Evolutionary conservation across 139 green algal genomes (phyloP), one percentile per base, ranked within the genome.

Genomic region (Tetradesmus obliquus): DNA sequence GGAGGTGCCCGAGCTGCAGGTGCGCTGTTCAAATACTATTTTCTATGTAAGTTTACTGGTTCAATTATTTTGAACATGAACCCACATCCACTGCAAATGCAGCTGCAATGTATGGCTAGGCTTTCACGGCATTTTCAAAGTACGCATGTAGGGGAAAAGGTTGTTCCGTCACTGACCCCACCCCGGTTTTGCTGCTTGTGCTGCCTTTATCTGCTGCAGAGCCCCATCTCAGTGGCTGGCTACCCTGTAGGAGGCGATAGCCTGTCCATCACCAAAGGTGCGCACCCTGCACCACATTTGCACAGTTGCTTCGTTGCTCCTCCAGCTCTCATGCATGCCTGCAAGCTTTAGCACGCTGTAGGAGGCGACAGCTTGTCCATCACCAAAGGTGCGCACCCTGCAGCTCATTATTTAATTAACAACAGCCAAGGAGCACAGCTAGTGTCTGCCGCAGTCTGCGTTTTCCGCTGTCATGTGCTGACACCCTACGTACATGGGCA

Each of bases 1-100:
- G 12, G 94, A 97, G 69, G 94, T 97, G 57, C 97, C 97, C 5
- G 94, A 98, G 92, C 94, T 98, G 60, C 96, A 98, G 94, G 95
- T 74, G 79, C 55, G 53, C 13, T 74, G 55, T 45, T 45, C 32
- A 45, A 45, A 45, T 45, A 45, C 32, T 45, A 22, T 82, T 7
- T 22, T 82, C 20, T 20, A 53, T 7, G 72, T 22, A 82, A 22
- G 66, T 20, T 96, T 72, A 54, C 87, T 15, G 76, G 3, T 57
- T 88, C 71, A 74, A 71, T 82, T 1, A 76, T 13, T 54, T 82
- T 82, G 89, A 32, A n/a, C 17, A 10, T 24, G 10, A 10, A 86
- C 17, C 17, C 13, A 45, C 32, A 45, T 45, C 32, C 32, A 45
- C 32, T 45, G 32, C 32, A 45, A 45, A 45, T 45, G 32, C 32